phyloP scores from a whole-genome alignment of 768 basidiomycete species.

The Collybia nuda region DNA sequence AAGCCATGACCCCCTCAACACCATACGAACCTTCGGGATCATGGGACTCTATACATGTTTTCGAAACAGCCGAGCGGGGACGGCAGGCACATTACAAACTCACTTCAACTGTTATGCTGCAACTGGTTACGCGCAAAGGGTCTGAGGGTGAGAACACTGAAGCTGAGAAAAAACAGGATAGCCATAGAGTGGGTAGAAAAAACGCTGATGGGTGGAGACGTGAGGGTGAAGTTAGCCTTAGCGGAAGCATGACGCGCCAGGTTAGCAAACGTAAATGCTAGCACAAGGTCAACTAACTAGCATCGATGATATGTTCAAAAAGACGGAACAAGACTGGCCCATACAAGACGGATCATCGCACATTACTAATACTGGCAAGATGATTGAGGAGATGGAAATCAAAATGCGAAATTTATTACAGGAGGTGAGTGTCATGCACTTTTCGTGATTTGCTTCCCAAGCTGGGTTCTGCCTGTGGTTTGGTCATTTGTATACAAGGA shows the following conservation, averaged over 20 bases:
- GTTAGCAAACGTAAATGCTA: slow-evolving; percentile 39
- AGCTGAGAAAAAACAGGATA: slow-evolving; percentile 21
- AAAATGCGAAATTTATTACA: slow-evolving; percentile 96
- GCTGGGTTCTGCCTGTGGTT: neutral
- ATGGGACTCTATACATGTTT: slow-evolving; percentile 99
- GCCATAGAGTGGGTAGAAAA: slow-evolving; percentile 36
- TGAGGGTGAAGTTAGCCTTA: slow-evolving; percentile 78
- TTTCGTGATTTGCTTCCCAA: neutral
- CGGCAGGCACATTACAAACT: slow-evolving; percentile 95
- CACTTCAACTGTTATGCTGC: slow-evolving; percentile 96
- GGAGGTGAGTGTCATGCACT: slow-evolving; percentile 50
- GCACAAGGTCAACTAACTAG: neutral
- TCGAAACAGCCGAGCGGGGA: slow-evolving; percentile 90
- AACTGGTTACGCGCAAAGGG: slow-evolving; percentile 62
- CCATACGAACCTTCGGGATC: slow-evolving; percentile 73
- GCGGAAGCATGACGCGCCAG: slow-evolving; percentile 98
- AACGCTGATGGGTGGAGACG: slow-evolving; percentile 48
- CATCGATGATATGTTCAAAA: slow-evolving; percentile 3
- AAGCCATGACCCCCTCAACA: slow-evolving; percentile 61
- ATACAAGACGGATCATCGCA: slow-evolving; percentile 81
- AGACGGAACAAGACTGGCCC: slow-evolving; percentile 88
- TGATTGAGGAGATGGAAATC: slow-evolving; percentile 99
- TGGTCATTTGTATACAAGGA: neutral
- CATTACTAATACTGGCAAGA: slow-evolving; percentile 88
- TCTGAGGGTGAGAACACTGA: slow-evolving; percentile 29